Conservation (phyloP, 805 yeast species). For the Metschnikowia borealis region DNA sequence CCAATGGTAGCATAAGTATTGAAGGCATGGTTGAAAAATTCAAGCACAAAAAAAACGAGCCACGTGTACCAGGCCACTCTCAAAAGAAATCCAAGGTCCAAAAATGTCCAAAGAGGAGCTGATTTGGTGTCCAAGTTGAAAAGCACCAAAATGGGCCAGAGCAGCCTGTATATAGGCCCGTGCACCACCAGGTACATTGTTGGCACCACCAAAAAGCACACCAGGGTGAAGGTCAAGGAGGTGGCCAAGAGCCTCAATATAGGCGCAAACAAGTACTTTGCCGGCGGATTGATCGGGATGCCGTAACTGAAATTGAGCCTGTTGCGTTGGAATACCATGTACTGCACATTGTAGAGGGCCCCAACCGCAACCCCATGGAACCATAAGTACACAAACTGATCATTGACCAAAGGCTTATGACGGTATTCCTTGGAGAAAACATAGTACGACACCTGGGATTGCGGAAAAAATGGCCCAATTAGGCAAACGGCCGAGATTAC, state of each 20-base stretch:
- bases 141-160: slow-evolving; percentile 27
- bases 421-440: slow-evolving; percentile 38
- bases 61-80: slow-evolving; percentile 21
- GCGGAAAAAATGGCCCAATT: slow-evolving; percentile 24
- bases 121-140: slow-evolving; percentile 34
- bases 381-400: slow-evolving; percentile 48
- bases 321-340: slow-evolving; percentile 51
- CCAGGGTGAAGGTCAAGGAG: slow-evolving; percentile 29
- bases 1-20: slow-evolving; percentile 69
- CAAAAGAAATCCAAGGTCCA: slow-evolving; percentile 25
- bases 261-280: slow-evolving; percentile 25
- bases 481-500: slow-evolving; percentile 24
- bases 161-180: slow-evolving; percentile 37
- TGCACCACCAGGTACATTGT: slow-evolving; percentile 40
- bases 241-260: slow-evolving; percentile 33
- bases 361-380: slow-evolving; percentile 41
- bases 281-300: slow-evolving; percentile 38
- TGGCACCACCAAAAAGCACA: slow-evolving; percentile 32
- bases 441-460: slow-evolving; percentile 24
- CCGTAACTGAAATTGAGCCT: slow-evolving; percentile 44
- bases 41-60: slow-evolving; percentile 45
- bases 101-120: slow-evolving; percentile 33
- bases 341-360: slow-evolving; percentile 46
- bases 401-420: slow-evolving; percentile 34
- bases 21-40: slow-evolving; percentile 52